phyloP scores from a whole-genome alignment of 306 rosid species.

The Fagus crenata region DNA sequence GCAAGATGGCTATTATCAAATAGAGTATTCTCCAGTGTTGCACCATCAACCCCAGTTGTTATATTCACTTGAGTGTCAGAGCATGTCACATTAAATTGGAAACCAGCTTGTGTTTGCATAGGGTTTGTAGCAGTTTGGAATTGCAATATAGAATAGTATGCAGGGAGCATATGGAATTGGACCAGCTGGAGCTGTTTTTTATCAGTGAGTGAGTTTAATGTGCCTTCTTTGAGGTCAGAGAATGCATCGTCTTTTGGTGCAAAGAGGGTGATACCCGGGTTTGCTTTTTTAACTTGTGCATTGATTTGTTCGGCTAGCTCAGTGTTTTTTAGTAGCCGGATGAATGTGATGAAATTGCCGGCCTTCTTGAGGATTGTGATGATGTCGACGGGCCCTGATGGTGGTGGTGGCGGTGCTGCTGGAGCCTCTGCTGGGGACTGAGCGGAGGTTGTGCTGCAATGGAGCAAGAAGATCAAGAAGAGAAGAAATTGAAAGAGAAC shows the following conservation, averaged over 20 bases:
- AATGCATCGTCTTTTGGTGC: constrained; percentile 89
- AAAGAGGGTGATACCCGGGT: constrained; percentile 74
- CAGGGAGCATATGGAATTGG: constrained; percentile 76
- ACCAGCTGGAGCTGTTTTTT: constrained; percentile 67
- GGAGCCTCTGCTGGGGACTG: constrained; percentile 53
- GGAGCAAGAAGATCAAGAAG: constrained; percentile 7
- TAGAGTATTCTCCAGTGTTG: constrained; percentile 60
- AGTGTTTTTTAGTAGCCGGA: constrained; percentile 63
- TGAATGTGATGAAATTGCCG: constrained; percentile 81
- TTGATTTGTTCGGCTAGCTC: constrained; percentile 63
- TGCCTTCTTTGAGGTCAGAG: constrained; percentile 59
- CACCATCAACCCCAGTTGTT: constrained; percentile 69
- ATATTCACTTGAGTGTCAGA: constrained; percentile 76
- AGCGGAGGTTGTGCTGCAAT: constrained; percentile 31
- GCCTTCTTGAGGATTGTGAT: constrained; percentile 73
- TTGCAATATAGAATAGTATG: constrained; percentile 57
- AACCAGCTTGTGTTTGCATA: constrained; percentile 83
- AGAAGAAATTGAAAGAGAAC: constrained; percentile 4
- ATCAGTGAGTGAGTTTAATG: constrained; percentile 60
- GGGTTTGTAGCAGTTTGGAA: constrained; percentile 87
- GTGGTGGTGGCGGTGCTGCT: neutral
- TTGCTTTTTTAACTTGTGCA: constrained; percentile 70
- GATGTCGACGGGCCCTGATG: constrained; percentile 67
- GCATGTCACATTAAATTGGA: constrained; percentile 74
- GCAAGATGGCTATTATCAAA: constrained; percentile 57